phyloP scores from a whole-genome alignment of 2,329 filamentous ascomycete genomes.

The Trichoderma oligosporum region DNA sequence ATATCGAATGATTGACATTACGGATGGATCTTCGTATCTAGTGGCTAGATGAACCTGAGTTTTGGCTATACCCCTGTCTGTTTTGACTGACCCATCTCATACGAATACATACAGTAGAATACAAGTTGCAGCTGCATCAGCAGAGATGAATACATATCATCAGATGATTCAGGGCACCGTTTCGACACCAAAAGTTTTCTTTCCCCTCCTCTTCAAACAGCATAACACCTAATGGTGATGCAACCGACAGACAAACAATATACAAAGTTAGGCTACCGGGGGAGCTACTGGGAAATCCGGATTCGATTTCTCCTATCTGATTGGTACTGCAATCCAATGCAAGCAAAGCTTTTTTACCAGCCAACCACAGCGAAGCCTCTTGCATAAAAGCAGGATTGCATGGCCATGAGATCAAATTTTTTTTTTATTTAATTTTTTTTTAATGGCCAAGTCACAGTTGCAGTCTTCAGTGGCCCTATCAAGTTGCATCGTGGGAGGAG shows the following conservation, averaged over 20 bases:
- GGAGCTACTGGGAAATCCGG: neutral
- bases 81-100: neutral
- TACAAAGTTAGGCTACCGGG: neutral
- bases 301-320: neutral
- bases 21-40: conserved; percentile 12
- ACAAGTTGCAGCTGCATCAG: too few species aligned
- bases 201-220: neutral
- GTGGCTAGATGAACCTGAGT: conserved; percentile 4
- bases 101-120: too few species aligned
- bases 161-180: too few species aligned
- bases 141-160: too few species aligned
- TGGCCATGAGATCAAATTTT: neutral
- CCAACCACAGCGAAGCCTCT: neutral
- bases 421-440: neutral
- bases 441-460: conserved; percentile 8
- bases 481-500: conserved; percentile 14
- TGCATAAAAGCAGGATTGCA: neutral
- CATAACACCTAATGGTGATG: neutral
- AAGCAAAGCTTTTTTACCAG: conserved; percentile 2
- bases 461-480: conserved; percentile 15
- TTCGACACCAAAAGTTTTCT: neutral
- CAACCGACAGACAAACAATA: conserved; percentile 3
- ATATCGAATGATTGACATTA: conserved; percentile 2
- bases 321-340: neutral
- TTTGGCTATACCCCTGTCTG: too few species aligned